A percentile compares a stretch with the other conserved stretches of the same genome.
Evolutionary conservation across 805 yeast species (phyloP).

Genomic region (Sugiyamaella mastotermitis): DNA sequence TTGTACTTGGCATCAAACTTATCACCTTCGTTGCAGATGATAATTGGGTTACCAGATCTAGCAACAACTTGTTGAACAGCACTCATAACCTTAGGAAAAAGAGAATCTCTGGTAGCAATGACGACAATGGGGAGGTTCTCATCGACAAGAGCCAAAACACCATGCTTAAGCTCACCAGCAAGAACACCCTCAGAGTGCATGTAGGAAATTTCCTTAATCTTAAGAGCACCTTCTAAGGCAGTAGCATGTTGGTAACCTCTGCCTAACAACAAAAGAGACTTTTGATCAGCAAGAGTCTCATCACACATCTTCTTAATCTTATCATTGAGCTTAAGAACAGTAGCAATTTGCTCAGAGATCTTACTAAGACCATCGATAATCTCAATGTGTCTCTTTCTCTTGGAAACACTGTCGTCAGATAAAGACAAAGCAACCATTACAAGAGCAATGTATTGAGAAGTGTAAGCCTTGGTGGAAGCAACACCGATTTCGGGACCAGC

Average conservation of each 20-base stretch:
- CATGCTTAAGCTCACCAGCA: slow-evolving; percentile 98
- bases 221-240: slow-evolving; percentile 96
- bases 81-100: slow-evolving; percentile 92
- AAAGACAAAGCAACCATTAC: slow-evolving; percentile 96
- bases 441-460: slow-evolving; percentile 94
- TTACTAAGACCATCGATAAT: slow-evolving; percentile 79
- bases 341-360: slow-evolving; percentile 80
- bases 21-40: slow-evolving; percentile 82
- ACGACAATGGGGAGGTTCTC: slow-evolving; percentile 90
- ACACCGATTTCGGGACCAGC: slow-evolving; percentile 99
- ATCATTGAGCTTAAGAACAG: slow-evolving; percentile 67
- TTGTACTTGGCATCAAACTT: slow-evolving; percentile 32
- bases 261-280: slow-evolving; percentile 84
- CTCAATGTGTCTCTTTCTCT: slow-evolving; percentile 66
- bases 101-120: slow-evolving; percentile 91
- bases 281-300: slow-evolving; percentile 66
- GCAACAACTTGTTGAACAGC: slow-evolving; percentile 96
- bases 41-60: slow-evolving; percentile 93
- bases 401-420: slow-evolving; percentile 84
- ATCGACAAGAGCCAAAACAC: slow-evolving; percentile 95
- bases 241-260: slow-evolving; percentile 97
- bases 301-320: slow-evolving; percentile 72
- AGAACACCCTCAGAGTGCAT: slow-evolving; percentile 99
- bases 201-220: slow-evolving; percentile 95
- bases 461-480: slow-evolving; percentile 97